Evolutionary conservation across 768 basidiomycete genomes (phyloP), one percentile per base, ranked within the genome.

Genomic region (Psilocybe subaeruginosa): DNA sequence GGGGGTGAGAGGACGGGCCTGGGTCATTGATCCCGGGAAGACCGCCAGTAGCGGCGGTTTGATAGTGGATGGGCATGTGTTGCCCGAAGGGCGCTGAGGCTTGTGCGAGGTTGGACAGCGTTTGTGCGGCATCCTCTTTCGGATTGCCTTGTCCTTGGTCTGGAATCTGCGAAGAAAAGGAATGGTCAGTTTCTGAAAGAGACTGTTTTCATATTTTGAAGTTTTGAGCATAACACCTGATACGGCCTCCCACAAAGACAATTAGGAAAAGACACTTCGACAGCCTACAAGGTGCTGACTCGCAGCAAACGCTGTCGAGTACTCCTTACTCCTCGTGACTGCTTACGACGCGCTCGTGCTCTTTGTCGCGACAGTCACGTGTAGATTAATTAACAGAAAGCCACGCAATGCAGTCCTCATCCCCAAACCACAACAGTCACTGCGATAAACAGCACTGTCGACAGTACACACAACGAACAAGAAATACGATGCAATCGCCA

Each of bases 1-100:
- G 83, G 4, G 87, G 88, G 66, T 89, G 89, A 0, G 87, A 87
- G 3, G 88, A 89, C n/a, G 88, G 87, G 7, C 89, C 88, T 2
- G 88, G 86, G 61, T 90, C 88, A 37, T 82, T 82, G 51, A 88
- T 81, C 17, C 81, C 81, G 16, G 85, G 80, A 31, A 85, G 68
- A 1, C 79, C 82, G 23, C 65, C 54, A 5, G 64, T 64, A 12
- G 70, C 68, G 17, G 68, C 69, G 23, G 73, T 63, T 54, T 69
- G 76, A 55, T 74, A 76, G 12, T 71, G 76, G 9, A 76, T 72
- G 8, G 78, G 72, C 41, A 72, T 63, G 31, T 70, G 71, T 45
- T 56, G 71, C 56, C 75, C 73, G 54, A 76, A 77, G 49, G 77
- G 64, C 54, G 83, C 84, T 8, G 66, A 62, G 9, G 82, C 79